phyloP scores from a whole-genome alignment of 2,329 filamentous ascomycete species.

The Penicillium sp. region DNA sequence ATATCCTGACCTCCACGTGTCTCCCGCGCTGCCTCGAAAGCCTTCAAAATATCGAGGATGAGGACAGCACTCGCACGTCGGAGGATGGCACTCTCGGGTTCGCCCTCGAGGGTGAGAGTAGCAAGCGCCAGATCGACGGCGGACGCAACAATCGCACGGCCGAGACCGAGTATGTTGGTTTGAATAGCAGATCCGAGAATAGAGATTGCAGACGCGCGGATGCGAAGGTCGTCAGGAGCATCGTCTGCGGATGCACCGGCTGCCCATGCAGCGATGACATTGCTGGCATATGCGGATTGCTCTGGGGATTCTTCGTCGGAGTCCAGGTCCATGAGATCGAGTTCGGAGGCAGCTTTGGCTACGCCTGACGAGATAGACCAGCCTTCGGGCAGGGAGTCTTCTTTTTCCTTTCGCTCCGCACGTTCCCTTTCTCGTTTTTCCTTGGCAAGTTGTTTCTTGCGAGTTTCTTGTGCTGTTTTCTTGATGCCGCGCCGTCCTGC shows the following conservation, averaged over 20 bases:
- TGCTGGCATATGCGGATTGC: constrained; percentile 34
- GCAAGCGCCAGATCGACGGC: constrained; percentile 43
- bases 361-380: constrained; percentile 30
- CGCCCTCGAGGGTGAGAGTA: constrained; percentile 39
- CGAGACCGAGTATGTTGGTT: constrained; percentile 42
- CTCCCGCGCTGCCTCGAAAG: constrained; percentile 39
- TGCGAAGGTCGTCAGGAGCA: constrained; percentile 45
- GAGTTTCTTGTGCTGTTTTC: constrained; percentile 34
- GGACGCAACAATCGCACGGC: constrained; percentile 34
- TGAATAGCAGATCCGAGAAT: constrained; percentile 44
- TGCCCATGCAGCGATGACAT: constrained; percentile 44
- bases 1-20: constrained; percentile 28
- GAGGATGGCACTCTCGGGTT: constrained; percentile 41
- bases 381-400: constrained; percentile 28
- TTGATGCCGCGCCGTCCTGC: constrained; percentile 42
- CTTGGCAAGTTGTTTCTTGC: constrained; percentile 29
- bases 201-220: constrained; percentile 45
- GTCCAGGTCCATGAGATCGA: constrained; percentile 24
- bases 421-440: constrained; percentile 28
- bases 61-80: constrained; percentile 43
- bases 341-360: constrained; percentile 7
- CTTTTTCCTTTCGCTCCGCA: constrained; percentile 29
- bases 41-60: constrained; percentile 43
- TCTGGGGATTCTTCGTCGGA: constrained; percentile 39
- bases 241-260: constrained; percentile 38